These are phyloP conservation scores for Coemansia sp. DNA, from an alignment of 192 early-diverging fungal genomes.

Conservation along the genomic window DNA sequence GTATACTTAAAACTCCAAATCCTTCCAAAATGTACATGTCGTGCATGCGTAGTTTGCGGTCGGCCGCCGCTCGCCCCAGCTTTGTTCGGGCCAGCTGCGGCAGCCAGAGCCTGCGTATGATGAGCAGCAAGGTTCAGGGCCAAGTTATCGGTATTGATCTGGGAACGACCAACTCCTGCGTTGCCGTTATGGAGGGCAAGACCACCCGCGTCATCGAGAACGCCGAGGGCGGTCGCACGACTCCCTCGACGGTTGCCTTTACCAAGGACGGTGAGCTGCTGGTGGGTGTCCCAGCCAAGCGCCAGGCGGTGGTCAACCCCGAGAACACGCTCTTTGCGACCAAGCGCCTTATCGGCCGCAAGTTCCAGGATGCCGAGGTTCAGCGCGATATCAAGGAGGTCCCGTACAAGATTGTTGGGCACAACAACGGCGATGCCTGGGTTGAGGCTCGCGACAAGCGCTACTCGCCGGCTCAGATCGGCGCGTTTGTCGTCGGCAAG, in stretches of 20 bases:
- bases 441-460: slow-evolving; percentile 90
- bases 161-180: slow-evolving; percentile 99
- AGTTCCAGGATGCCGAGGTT: slow-evolving; percentile 84
- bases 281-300: slow-evolving; percentile 95
- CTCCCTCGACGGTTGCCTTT: slow-evolving; percentile 96
- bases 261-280: slow-evolving; percentile 93
- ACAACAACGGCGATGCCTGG: slow-evolving; percentile 98
- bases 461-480: slow-evolving; percentile 95
- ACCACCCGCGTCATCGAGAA: slow-evolving; percentile 96
- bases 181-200: slow-evolving; percentile 98
- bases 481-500: slow-evolving; percentile 96
- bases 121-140: slow-evolving; percentile 68
- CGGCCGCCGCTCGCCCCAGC: slow-evolving; percentile 31
- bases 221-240: slow-evolving; percentile 93
- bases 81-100: slow-evolving; percentile 21
- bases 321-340: slow-evolving; percentile 98
- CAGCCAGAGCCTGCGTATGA: slow-evolving; percentile 34
- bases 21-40: slow-evolving; percentile 51
- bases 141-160: slow-evolving; percentile 97
- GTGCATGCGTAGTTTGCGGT: slow-evolving; percentile 51
- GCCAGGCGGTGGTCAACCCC: slow-evolving; percentile 98
- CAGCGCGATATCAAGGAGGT: slow-evolving; percentile 88
- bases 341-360: slow-evolving; percentile 95
- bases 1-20: not conserved
- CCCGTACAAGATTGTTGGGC: slow-evolving; percentile 92